These are phyloP conservation scores for Nannizziopsis arthrosporioides DNA, from an alignment of 2,329 filamentous ascomycete species.

Conservation along the genomic window DNA sequence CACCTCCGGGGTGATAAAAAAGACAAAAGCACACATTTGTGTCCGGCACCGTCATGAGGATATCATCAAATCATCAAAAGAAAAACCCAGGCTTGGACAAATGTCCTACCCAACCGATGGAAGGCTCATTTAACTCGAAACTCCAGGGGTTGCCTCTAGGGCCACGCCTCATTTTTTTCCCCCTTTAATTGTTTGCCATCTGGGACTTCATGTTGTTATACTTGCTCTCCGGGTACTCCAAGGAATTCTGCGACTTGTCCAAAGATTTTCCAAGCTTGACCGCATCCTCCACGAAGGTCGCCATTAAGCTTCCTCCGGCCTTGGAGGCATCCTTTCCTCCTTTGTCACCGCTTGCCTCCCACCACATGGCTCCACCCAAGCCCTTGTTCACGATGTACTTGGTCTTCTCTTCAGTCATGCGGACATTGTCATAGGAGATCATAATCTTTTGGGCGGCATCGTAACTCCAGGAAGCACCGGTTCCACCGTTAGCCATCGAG, in stretches of 20 bases:
- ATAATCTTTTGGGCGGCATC: conserved; percentile 51
- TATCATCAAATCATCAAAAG: no score
- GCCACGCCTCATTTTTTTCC: no score
- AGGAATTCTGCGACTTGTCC: conserved; percentile 27
- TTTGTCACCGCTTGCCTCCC: conserved; percentile 76
- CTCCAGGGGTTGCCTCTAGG: no score
- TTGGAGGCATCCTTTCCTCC: conserved; percentile 35
- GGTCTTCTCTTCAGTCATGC: conserved; percentile 57
- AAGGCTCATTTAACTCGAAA: no score
- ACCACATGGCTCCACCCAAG: conserved; percentile 92
- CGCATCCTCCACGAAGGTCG: conserved; percentile 36
- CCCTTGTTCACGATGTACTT: conserved; percentile 53
- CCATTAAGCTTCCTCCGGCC: conserved; percentile 52
- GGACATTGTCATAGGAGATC: conserved; percentile 57
- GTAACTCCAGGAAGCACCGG: conserved; percentile 68
- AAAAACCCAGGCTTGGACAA: no score
- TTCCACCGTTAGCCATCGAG: conserved; percentile 24
- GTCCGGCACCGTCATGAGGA: no score
- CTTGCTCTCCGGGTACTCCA: conserved; percentile 31
- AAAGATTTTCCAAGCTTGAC: conserved; percentile 22
- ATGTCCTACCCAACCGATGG: no score
- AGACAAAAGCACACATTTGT: no score
- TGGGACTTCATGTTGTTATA: conserved; percentile 30
- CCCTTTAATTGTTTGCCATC: neutral
- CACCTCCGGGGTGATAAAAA: no score